phyloP scores from a whole-genome alignment of 1,139 yeast genomes.

The Sugiyamaella japonica region DNA sequence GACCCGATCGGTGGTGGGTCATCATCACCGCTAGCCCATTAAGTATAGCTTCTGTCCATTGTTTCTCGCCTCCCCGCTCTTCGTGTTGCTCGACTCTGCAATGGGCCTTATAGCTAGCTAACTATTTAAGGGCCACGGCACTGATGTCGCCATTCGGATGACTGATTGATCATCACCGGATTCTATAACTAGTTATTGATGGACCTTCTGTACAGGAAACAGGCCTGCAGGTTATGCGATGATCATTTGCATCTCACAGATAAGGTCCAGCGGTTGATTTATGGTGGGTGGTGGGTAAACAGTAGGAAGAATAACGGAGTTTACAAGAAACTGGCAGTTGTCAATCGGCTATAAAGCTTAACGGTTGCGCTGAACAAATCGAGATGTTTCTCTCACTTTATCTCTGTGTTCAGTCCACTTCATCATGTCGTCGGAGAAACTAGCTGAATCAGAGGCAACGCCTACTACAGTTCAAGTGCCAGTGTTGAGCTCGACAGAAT shows the following conservation, averaged over 20 bases:
- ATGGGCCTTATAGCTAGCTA: not conserved
- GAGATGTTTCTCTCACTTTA: not conserved
- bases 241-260: not conserved
- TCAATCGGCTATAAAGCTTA: not conserved
- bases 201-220: not conserved
- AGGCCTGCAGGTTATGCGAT: not conserved
- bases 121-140: not conserved
- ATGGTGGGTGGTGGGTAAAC: not conserved
- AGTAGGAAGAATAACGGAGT: not conserved
- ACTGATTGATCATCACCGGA: not conserved
- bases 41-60: too few species aligned
- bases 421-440: slow-evolving; percentile 6
- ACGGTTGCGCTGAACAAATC: not conserved
- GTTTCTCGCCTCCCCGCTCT: too few species aligned
- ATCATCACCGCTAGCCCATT: too few species aligned
- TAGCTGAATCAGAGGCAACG: not conserved
- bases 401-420: not conserved
- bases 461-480: slow-evolving; percentile 1
- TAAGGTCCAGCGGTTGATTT: not conserved
- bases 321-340: not conserved
- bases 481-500: not conserved
- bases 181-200: not conserved
- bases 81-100: too few species aligned
- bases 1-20: too few species aligned
- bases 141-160: not conserved